A percentile compares a stretch with the other conserved stretches of the same genome.
phyloP scores from a whole-genome alignment of 2,329 filamentous ascomycete genomes.

The Huntiella omanensis region DNA sequence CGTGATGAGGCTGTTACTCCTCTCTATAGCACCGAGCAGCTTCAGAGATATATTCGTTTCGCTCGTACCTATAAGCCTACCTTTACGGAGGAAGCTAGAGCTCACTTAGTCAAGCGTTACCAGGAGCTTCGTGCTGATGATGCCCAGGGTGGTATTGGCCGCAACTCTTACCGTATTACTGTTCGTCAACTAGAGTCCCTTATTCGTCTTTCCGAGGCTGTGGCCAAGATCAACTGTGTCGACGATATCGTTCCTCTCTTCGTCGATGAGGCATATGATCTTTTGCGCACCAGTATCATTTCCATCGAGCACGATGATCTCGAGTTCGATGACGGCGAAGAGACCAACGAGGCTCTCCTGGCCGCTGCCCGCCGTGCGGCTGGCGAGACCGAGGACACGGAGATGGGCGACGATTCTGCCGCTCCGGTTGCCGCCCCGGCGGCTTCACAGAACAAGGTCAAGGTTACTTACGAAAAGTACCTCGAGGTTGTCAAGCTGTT shows the following conservation, averaged over 20 bases:
- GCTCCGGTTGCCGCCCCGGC: conserved; percentile 24
- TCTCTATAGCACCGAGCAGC: conserved; percentile 87
- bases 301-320: conserved; percentile 96
- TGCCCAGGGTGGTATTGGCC: conserved; percentile 78
- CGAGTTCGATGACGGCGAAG: conserved; percentile 56
- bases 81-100: conserved; percentile 74
- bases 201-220: conserved; percentile 92
- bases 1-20: conserved; percentile 82
- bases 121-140: conserved; percentile 89
- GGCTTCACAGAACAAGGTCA: conserved; percentile 46
- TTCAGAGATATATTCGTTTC: conserved; percentile 94
- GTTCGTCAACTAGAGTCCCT: conserved; percentile 90
- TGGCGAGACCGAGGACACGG: conserved; percentile 18
- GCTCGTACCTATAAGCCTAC: conserved; percentile 85
- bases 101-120: conserved; percentile 75
- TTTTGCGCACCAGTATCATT: conserved; percentile 88
- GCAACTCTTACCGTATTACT: conserved; percentile 94
- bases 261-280: conserved; percentile 78
- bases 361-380: conserved; percentile 31
- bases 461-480: conserved; percentile 92
- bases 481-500: conserved; percentile 75
- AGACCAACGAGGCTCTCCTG: conserved; percentile 13
- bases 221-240: conserved; percentile 93
- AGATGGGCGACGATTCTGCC: conserved; percentile 17
- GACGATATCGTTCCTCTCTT: conserved; percentile 72